phyloP scores from a whole-genome alignment of 2,329 filamentous ascomycete species.

The Aspergillus ibericus region DNA sequence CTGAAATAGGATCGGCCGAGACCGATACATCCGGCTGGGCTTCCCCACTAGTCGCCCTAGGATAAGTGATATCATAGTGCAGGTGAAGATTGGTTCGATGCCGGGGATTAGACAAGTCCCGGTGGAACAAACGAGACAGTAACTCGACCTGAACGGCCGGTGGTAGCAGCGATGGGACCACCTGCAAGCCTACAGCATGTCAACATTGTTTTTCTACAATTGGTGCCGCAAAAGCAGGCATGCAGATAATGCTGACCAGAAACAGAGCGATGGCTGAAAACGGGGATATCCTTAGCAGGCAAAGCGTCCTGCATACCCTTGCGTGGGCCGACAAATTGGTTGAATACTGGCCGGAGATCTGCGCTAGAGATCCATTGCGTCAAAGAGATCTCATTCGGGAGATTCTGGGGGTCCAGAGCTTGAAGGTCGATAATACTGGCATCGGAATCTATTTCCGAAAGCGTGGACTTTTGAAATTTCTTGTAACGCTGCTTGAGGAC shows the following conservation, averaged over 20 bases:
- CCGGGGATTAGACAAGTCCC: constrained; percentile 68
- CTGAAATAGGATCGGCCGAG: constrained; percentile 40
- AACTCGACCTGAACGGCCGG: constrained; percentile 66
- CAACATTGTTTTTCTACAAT: constrained; percentile 18
- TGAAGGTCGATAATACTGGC: constrained; percentile 58
- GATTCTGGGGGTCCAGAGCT: constrained; percentile 37
- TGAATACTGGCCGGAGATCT: constrained; percentile 32
- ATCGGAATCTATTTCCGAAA: constrained; percentile 53
- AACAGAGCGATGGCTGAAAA: constrained; percentile 37
- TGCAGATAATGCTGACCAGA: constrained; percentile 34
- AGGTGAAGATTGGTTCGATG: constrained; percentile 91
- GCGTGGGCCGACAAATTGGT: constrained; percentile 28
- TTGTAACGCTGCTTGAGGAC: constrained; percentile 73
- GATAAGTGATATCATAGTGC: constrained; percentile 72
- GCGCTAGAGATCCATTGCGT: constrained; percentile 30
- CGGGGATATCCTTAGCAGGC: constrained; percentile 30
- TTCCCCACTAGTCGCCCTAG: constrained; percentile 25
- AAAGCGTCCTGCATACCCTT: constrained; percentile 12
- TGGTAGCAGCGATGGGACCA: constrained; percentile 74
- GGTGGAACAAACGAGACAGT: constrained; percentile 72
- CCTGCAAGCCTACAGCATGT: constrained; percentile 66
- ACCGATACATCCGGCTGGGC: constrained; percentile 28
- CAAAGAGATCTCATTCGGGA: constrained; percentile 29
- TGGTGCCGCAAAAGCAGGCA: constrained; percentile 3
- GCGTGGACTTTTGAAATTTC: constrained; percentile 63